A percentile compares a stretch with the other conserved stretches of the same genome.
Evolutionary conservation across 768 basidiomycete genomes (phyloP).

Genomic region (Phylloporus sp.): DNA sequence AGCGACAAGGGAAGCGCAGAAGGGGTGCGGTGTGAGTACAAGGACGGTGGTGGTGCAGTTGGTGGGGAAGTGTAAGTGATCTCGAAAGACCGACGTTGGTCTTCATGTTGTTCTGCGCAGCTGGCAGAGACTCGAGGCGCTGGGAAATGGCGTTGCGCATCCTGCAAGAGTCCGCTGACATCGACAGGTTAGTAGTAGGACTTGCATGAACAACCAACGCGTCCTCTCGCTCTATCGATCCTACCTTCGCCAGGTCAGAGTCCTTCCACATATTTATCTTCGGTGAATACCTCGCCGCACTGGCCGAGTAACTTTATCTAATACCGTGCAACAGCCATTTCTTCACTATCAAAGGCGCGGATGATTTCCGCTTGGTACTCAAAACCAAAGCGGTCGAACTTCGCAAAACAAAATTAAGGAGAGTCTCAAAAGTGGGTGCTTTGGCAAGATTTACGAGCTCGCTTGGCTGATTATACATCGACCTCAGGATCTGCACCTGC

Average conservation of each 20-base stretch:
- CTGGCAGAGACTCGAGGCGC: not conserved
- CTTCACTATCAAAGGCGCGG: constrained; percentile 54
- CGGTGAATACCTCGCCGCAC: constrained; percentile 31
- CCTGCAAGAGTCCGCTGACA: constrained; percentile 2
- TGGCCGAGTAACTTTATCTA: not conserved
- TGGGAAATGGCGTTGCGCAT: constrained; percentile 3
- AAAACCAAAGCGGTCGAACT: constrained; percentile 30
- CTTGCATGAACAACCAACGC: constrained; percentile 2
- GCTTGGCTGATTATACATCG: not conserved
- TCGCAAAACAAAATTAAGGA: constrained; percentile 41
- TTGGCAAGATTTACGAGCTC: not conserved
- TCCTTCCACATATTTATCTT: constrained; percentile 45
- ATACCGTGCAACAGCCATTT: constrained; percentile 48
- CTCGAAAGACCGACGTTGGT: constrained; percentile 4
- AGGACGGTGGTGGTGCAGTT: constrained; percentile 7
- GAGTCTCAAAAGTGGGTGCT: constrained; percentile 46
- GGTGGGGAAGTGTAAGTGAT: constrained; percentile 14
- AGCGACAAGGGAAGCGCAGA: constrained; percentile 14
- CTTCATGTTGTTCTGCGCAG: not conserved
- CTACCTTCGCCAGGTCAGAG: constrained; percentile 39
- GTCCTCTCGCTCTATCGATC: constrained; percentile 34
- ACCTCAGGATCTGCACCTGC: constrained; percentile 47
- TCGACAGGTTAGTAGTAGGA: not conserved
- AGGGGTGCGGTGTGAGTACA: constrained; percentile 11
- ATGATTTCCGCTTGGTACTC: constrained; percentile 54